phyloP scores from a whole-genome alignment of 1,284 basidiomycete genomes.

The Athelia psychrophila region DNA sequence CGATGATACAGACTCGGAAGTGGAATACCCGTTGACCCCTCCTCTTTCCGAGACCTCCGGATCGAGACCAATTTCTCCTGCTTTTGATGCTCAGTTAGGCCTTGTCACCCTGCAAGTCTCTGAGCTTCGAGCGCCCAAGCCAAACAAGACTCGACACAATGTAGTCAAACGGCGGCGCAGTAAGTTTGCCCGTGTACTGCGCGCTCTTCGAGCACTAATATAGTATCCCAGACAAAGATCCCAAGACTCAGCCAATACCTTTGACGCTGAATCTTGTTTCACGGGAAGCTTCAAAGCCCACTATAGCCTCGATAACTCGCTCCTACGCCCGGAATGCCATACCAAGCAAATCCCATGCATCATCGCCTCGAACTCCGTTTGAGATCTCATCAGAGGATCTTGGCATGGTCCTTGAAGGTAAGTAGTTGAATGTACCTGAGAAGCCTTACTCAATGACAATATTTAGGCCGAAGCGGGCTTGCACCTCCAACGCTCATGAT shows the following conservation, averaged over 20 bases:
- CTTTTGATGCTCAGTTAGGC: conserved; percentile 29
- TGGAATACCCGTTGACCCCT: conserved; percentile 68
- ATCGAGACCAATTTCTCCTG: conserved; percentile 57
- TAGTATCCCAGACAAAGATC: conserved; percentile 5
- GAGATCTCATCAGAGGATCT: conserved; percentile 43
- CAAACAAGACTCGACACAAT: conserved; percentile 12
- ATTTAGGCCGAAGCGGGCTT: conserved; percentile 42
- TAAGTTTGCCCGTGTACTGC: conserved; percentile 5
- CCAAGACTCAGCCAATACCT: conserved; percentile 11
- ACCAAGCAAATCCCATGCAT: neutral
- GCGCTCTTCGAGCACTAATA: neutral
- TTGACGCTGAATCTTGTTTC: conserved; percentile 45
- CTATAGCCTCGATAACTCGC: conserved; percentile 42
- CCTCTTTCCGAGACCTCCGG: conserved; percentile 67
- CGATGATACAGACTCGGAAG: conserved; percentile 47
- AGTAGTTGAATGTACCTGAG: conserved; percentile 9
- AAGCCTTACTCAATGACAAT: neutral
- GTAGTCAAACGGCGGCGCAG: conserved; percentile 14
- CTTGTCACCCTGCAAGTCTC: conserved; percentile 36
- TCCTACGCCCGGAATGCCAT: conserved; percentile 20
- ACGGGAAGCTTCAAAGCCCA: conserved; percentile 46
- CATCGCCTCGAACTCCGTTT: conserved; percentile 13
- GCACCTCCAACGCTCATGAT: conserved; percentile 74
- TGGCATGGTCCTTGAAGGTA: conserved; percentile 58
- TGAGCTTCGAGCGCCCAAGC: conserved; percentile 11